These are phyloP conservation scores for Neostapfia colusana DNA, from an alignment of 176 grass and related monocot genomes.

Conservation along the genomic window DNA sequence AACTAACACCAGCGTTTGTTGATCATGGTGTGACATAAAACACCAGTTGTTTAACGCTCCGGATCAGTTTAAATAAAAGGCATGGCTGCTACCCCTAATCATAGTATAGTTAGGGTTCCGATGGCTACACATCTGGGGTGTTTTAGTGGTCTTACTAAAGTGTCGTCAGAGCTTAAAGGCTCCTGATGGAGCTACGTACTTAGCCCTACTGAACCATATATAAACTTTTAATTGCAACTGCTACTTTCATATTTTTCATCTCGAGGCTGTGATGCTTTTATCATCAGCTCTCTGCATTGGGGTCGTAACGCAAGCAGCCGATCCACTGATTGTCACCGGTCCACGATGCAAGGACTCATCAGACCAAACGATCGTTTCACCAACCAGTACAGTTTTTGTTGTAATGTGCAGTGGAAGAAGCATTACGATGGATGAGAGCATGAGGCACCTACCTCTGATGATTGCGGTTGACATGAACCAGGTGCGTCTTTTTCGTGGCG, in stretches of 20 bases:
- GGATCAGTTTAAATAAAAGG: slow-evolving; percentile 44
- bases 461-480: slow-evolving; percentile 14
- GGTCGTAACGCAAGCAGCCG: background rate
- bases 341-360: background rate
- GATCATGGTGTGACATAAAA: slow-evolving; percentile 49
- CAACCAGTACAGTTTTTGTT: background rate
- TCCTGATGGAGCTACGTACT: slow-evolving; percentile 20
- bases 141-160: slow-evolving; percentile 34
- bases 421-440: slow-evolving; percentile 4
- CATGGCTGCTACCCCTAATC: slow-evolving; percentile 30
- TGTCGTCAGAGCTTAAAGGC: slow-evolving; percentile 22
- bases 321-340: background rate
- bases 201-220: background rate
- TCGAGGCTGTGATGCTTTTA: background rate
- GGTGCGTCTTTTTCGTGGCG: slow-evolving; percentile 38
- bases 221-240: background rate
- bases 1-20: slow-evolving; percentile 40
- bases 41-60: slow-evolving; percentile 33
- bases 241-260: background rate
- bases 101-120: slow-evolving; percentile 14
- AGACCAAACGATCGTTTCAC: background rate
- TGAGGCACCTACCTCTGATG: background rate
- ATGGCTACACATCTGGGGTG: slow-evolving; percentile 42
- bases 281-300: too few species aligned
- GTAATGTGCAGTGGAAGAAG: background rate